Evolutionary conservation across 2,329 filamentous ascomycete genomes (phyloP), one percentile per base, ranked within the genome.

Genomic region (Dendrostoma leiphaemia): DNA sequence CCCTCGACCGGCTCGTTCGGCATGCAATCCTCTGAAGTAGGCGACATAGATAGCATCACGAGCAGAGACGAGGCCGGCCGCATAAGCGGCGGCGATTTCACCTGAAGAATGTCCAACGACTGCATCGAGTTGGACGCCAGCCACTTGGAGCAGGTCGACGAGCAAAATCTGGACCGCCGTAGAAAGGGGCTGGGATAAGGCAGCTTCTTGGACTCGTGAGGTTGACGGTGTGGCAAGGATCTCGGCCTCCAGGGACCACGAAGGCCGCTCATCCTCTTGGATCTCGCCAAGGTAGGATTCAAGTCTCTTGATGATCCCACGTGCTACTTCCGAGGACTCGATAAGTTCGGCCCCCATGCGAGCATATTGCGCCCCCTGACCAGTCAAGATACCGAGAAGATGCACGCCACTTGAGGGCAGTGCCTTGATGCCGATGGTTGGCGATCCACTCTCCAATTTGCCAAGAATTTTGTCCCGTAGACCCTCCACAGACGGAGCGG

Each of bases 91-190:
- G 6, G 47, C 55, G 17, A 57, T 57, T 29, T 57, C 55, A 5
- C 66, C 65, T 1, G 62, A 59, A 17, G 63, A 61, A 43, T 71
- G 63, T 4, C 69, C 57, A 6, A 66, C 54, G 2, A 70, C 65
- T 2, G 57, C 59, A 2, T 41, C 24, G 3, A 68, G 63, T 4
- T 46, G 15, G 7, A 70, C 37, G 3, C 62, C 61, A 0, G 59
- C 60, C 0, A 34, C 32, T 3, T 23, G 38, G 4, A 75, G 60
- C 1, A 73, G 47, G 10, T 72, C 66, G 0, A 74, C 65, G 0
- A 74, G 57, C 5, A 63, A 61, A 2, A 77, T 61, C 54, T 76
- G 74, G 0, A 76, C 28, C 0, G 70, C 71, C 2, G 73, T 74
- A 51, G 69, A 74, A 0, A 71, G 24, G 2, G 61, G 59, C 47